A percentile compares a stretch with the other conserved stretches of the same genome.
Conservation (phyloP, 179 eudicot species). For the Carnegiea gigantea region DNA sequence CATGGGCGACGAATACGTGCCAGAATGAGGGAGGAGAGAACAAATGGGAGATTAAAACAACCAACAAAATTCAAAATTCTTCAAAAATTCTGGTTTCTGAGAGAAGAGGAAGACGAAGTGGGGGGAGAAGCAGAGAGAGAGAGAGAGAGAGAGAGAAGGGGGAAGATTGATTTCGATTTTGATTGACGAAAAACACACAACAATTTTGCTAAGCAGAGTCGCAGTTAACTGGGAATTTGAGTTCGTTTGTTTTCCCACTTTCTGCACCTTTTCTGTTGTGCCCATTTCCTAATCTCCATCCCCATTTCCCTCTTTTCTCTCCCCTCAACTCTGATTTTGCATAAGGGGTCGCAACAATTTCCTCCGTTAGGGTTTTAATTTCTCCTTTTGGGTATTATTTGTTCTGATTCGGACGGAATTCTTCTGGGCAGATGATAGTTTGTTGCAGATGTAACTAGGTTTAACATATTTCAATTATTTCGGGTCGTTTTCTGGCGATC, state of each 20-base stretch:
- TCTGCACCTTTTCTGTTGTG: background rate
- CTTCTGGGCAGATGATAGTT: slow-evolving; percentile 14
- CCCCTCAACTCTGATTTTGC: slow-evolving; percentile 2
- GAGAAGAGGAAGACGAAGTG: background rate
- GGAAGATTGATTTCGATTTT: too few relatives aligned
- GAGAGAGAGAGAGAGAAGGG: background rate
- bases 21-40: slow-evolving; percentile 18
- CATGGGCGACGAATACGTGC: slow-evolving; percentile 31
- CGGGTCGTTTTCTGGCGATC: slow-evolving; percentile 16
- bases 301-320: background rate
- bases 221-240: background rate
- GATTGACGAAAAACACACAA: too few relatives aligned
- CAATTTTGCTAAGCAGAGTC: slow-evolving; percentile 24
- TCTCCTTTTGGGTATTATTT: background rate
- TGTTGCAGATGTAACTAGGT: slow-evolving; percentile 26
- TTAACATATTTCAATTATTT: background rate
- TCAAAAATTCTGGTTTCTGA: background rate
- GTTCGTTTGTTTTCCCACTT: background rate
- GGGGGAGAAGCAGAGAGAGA: background rate
- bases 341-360: background rate
- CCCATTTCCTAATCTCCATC: background rate
- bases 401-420: background rate
- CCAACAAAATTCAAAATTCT: background rate
- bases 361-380: background rate
- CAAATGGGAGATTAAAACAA: background rate